phyloP scores from a whole-genome alignment of 1,284 basidiomycete species.

The Boletus semigastroideus region DNA sequence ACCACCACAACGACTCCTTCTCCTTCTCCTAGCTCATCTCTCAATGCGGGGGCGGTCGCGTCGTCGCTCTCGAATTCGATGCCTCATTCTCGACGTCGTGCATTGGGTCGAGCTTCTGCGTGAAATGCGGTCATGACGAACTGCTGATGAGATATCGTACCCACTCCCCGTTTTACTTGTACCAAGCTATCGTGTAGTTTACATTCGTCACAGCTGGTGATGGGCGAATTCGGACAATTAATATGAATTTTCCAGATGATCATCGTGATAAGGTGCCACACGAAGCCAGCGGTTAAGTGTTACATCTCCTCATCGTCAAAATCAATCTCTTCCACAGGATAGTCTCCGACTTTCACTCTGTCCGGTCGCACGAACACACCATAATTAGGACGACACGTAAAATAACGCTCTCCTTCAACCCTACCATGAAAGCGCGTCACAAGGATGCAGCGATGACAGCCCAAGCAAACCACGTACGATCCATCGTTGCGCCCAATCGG shows the following conservation, averaged over 20 bases:
- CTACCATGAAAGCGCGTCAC: constrained; percentile 42
- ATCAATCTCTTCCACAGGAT: constrained; percentile 76
- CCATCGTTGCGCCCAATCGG: constrained; percentile 96
- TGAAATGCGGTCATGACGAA: not conserved
- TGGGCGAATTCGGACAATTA: not conserved
- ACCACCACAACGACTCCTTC: constrained; percentile 1
- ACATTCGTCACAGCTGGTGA: not conserved
- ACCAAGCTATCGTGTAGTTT: not conserved
- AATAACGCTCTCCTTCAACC: constrained; percentile 85
- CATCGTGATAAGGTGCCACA: not conserved
- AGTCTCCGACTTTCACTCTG: constrained; percentile 83
- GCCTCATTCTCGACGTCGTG: not conserved
- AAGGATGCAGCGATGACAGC: not conserved
- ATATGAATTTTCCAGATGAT: not conserved
- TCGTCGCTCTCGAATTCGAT: constrained; percentile 23
- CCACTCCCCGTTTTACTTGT: not conserved
- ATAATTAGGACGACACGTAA: constrained; percentile 72
- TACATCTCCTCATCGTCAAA: constrained; percentile 80
- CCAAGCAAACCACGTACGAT: constrained; percentile 56
- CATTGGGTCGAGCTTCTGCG: not conserved
- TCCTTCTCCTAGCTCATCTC: constrained; percentile 3
- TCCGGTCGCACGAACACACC: constrained; percentile 90
- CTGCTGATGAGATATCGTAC: not conserved
- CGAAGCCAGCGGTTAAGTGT: not conserved
- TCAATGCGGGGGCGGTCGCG: constrained; percentile 24